Evolutionary conservation across 305 asterid species (phyloP).

Genomic region (Solanum hybrid): DNA sequence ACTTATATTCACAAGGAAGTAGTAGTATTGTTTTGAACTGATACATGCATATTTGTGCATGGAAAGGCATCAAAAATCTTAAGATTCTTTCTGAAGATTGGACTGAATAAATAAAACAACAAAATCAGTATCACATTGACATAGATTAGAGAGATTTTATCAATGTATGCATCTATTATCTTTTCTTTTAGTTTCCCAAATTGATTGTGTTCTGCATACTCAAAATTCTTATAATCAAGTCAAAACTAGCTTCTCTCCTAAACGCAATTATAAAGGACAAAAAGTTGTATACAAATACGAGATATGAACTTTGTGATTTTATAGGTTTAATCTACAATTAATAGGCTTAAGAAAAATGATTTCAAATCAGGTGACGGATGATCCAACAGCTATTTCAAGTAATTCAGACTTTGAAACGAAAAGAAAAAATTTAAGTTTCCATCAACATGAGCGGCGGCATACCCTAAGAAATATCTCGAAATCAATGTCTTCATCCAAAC

Average conservation of each 20-base stretch:
- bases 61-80: background rate
- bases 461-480: conserved; percentile 10
- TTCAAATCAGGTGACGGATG: background rate
- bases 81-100: background rate
- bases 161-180: background rate
- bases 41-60: background rate
- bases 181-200: background rate
- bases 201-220: background rate
- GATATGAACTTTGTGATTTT: background rate
- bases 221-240: background rate
- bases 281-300: background rate
- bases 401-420: background rate
- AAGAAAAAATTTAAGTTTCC: background rate
- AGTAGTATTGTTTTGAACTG: background rate
- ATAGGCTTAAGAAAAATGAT: background rate
- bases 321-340: background rate
- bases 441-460: background rate
- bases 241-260: background rate
- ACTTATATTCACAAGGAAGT: background rate
- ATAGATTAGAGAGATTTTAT: background rate
- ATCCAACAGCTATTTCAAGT: background rate
- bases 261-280: background rate
- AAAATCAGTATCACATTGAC: background rate
- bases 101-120: background rate
- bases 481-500: conserved; percentile 1